phyloP scores from a whole-genome alignment of 495 filamentous ascomycete species.

The Acidiella bohemica region DNA sequence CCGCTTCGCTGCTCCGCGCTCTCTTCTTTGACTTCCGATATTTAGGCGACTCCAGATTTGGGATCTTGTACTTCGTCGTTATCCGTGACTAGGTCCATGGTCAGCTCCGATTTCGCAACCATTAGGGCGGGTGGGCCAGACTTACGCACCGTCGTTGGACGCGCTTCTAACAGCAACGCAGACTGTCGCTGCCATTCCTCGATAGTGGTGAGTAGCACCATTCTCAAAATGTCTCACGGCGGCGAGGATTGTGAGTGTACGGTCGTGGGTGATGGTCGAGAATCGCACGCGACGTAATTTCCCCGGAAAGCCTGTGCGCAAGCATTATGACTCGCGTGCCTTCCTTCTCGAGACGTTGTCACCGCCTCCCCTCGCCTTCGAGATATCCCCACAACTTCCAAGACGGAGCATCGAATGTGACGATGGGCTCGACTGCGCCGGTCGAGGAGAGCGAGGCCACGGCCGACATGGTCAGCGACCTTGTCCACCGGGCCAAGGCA shows the following conservation, averaged over 20 bases:
- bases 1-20: constrained; percentile 16
- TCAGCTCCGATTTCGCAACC: neutral
- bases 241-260: too few species aligned
- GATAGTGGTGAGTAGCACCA: constrained; percentile 49
- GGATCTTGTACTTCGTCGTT: constrained; percentile 72
- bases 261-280: too few species aligned
- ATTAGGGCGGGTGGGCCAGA: neutral
- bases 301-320: too few species aligned
- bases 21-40: constrained; percentile 22
- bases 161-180: constrained; percentile 46
- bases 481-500: constrained; percentile 17
- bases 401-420: too few species aligned
- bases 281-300: too few species aligned
- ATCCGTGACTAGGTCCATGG: constrained; percentile 52
- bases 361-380: too few species aligned
- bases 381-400: too few species aligned
- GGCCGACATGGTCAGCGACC: constrained; percentile 10
- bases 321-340: too few species aligned
- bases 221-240: too few species aligned
- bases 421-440: too few species aligned
- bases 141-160: constrained; percentile 46
- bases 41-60: constrained; percentile 30
- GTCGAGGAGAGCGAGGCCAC: neutral
- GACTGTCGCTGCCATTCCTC: constrained; percentile 54
- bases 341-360: too few species aligned